Evolutionary conservation across 2,329 filamentous ascomycete species (phyloP).

Genomic region (Cryphonectria carpinicola): DNA sequence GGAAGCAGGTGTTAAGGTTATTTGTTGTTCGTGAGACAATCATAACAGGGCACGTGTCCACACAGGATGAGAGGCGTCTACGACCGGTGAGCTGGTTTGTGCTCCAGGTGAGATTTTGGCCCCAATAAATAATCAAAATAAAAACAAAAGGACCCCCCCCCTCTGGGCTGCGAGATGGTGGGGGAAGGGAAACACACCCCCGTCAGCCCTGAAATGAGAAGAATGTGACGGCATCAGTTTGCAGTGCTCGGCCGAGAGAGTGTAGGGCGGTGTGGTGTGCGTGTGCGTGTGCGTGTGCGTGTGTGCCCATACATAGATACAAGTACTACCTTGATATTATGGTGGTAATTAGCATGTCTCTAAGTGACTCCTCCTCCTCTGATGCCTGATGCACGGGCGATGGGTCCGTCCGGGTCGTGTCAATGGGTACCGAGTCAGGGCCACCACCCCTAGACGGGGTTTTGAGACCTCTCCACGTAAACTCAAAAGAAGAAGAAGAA

Average conservation of each 20-base stretch:
- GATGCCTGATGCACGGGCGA: not conserved
- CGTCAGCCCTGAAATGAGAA: not conserved
- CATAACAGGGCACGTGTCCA: not conserved
- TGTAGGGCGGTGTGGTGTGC: too few species aligned
- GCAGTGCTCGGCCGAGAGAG: not conserved
- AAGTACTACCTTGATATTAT: not conserved
- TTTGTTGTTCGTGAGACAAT: not conserved
- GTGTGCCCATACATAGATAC: not conserved
- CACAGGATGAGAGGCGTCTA: not conserved
- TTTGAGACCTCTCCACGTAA: not conserved
- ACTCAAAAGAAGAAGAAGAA: not conserved
- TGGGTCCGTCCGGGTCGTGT: not conserved
- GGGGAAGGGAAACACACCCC: not conserved
- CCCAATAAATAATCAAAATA: not conserved
- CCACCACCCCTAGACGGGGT: not conserved
- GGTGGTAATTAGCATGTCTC: too few species aligned
- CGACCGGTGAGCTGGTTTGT: not conserved
- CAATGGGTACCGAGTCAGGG: constrained; percentile 2
- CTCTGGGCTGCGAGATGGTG: not conserved
- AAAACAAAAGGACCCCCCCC: not conserved
- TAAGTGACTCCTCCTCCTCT: not conserved
- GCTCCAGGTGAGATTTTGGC: not conserved
- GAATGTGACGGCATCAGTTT: not conserved
- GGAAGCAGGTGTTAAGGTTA: not conserved
- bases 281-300: too few species aligned